Percentiles rank a stretch among this genome's conserved stretches.
Evolutionary conservation across 148 eudicot species (phyloP).

Genomic region (Persicaria maculosa): DNA sequence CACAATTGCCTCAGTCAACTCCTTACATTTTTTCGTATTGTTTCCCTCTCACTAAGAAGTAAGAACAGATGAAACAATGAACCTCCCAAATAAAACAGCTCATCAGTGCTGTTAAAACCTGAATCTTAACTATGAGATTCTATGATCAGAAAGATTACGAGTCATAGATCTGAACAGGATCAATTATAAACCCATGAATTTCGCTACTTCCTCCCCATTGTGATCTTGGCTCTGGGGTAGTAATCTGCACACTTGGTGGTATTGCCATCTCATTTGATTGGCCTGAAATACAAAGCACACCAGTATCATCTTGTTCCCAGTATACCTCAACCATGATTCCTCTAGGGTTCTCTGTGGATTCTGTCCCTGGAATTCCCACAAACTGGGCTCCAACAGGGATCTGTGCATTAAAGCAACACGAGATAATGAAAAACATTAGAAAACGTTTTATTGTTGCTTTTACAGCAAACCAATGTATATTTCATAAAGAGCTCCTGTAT

Average conservation of each 20-base stretch:
- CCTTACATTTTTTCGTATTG: no score
- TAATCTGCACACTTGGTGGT: constrained; percentile 38
- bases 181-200: constrained; percentile 42
- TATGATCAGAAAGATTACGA: neutral
- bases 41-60: no score
- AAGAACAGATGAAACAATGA: no score
- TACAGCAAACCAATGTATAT: no score
- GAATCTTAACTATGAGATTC: neutral
- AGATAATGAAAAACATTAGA: no score
- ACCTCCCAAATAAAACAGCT: neutral
- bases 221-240: constrained; percentile 8
- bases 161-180: constrained; percentile 30
- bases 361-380: constrained; percentile 60
- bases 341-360: constrained; percentile 44
- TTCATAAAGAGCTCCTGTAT: no score
- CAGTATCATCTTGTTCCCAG: constrained; percentile 80
- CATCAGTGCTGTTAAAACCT: neutral
- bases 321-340: constrained; percentile 76
- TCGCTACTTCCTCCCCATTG: constrained; percentile 13
- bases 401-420: constrained; percentile 22
- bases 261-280: constrained; percentile 50
- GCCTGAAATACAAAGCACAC: constrained; percentile 66
- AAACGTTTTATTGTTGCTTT: no score
- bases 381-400: constrained; percentile 71
- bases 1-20: no score